Evolutionary conservation across 2,329 filamentous ascomycete species (phyloP).

Genomic region (Epicoccum sorghinum): DNA sequence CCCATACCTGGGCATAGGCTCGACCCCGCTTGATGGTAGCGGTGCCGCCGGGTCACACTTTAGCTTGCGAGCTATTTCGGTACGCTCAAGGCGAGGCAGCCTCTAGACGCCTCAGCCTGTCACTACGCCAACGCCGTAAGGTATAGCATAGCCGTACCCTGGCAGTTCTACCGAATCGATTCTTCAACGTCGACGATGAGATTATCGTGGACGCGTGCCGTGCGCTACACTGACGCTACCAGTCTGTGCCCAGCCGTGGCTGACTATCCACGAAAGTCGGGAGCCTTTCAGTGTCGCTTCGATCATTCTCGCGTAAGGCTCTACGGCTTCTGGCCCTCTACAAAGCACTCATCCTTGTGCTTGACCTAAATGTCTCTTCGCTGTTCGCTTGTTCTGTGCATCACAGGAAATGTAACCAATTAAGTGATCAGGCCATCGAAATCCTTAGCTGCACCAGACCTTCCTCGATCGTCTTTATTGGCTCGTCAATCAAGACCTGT

Average conservation of each 20-base stretch:
- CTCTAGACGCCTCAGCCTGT: slow-evolving; percentile 13
- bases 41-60: background rate
- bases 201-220: background rate
- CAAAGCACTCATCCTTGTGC: background rate
- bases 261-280: background rate
- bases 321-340: background rate
- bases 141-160: background rate
- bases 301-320: background rate
- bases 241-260: slow-evolving; percentile 1
- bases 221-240: background rate
- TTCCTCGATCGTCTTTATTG: background rate
- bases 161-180: background rate
- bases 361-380: background rate
- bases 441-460: background rate
- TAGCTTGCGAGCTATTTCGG: slow-evolving; percentile 1
- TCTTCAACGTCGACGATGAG: background rate
- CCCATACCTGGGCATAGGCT: slow-evolving; percentile 1
- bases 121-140: background rate
- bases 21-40: slow-evolving; percentile 1
- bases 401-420: background rate
- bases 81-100: slow-evolving; percentile 3
- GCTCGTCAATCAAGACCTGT: background rate
- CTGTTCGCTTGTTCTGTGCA: slow-evolving; percentile 1
- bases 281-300: slow-evolving; percentile 1
- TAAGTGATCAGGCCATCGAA: background rate